Evolutionary conservation across 371 early-diverging fungal species (phyloP).

Genomic region (Dichotomocladium elegans): DNA sequence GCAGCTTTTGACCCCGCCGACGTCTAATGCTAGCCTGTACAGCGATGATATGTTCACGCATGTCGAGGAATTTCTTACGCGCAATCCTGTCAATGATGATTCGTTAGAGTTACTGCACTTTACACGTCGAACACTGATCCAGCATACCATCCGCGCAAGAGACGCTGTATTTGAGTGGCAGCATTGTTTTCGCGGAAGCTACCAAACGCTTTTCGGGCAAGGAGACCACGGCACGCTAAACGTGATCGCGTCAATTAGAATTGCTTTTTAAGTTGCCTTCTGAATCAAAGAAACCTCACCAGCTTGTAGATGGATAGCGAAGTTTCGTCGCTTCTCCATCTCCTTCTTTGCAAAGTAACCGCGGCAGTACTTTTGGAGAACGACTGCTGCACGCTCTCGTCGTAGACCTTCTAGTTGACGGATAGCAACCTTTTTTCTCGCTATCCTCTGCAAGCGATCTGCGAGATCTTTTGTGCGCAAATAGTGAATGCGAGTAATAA

Average conservation of each 20-base stretch:
- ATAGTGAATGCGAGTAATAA: slow-evolving; percentile 69
- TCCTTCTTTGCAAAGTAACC: slow-evolving; percentile 60
- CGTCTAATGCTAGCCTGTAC: slow-evolving; percentile 83
- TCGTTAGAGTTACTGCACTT: neutral
- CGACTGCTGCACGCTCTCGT: slow-evolving; percentile 69
- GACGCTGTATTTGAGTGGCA: slow-evolving; percentile 75
- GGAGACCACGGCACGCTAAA: slow-evolving; percentile 44
- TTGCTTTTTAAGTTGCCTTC: neutral
- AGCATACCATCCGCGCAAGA: slow-evolving; percentile 52
- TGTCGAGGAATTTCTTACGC: slow-evolving; percentile 52
- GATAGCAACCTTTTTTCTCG: slow-evolving; percentile 64
- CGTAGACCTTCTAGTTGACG: slow-evolving; percentile 49
- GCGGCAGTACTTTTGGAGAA: slow-evolving; percentile 72
- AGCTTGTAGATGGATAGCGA: slow-evolving; percentile 45
- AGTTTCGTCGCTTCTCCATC: slow-evolving; percentile 32
- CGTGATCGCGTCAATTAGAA: too few relatives aligned
- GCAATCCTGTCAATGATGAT: slow-evolving; percentile 22
- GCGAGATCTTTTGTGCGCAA: slow-evolving; percentile 55
- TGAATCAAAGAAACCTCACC: slow-evolving; percentile 25
- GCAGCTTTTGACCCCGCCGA: slow-evolving; percentile 57
- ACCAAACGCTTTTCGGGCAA: slow-evolving; percentile 53
- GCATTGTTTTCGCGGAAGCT: slow-evolving; percentile 59
- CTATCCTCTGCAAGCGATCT: slow-evolving; percentile 54
- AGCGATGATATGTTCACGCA: slow-evolving; percentile 53
- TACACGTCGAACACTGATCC: neutral